phyloP scores from a whole-genome alignment of 78 protist genomes.

The Tieghemostelium lacteum region DNA sequence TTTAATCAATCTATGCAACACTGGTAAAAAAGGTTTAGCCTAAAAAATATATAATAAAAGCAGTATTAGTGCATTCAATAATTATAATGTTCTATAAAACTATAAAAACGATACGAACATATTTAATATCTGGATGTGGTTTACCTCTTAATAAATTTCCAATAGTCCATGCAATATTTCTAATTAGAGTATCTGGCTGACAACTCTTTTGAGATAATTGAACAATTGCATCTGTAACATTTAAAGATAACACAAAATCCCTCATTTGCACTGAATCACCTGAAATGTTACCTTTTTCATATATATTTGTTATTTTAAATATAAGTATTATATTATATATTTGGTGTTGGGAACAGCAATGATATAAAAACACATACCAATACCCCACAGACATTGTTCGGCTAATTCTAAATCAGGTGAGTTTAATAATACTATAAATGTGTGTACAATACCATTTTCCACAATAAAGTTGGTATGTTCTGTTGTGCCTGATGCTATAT shows the following conservation, averaged over 20 bases:
- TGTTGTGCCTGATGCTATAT: constrained; percentile 96
- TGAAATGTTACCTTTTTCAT: constrained; percentile 99
- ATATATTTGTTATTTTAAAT: too few species aligned
- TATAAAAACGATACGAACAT: too few species aligned
- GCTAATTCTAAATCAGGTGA: constrained; percentile 84
- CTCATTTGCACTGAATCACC: constrained; percentile 96
- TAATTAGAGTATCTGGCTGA: constrained; percentile 48
- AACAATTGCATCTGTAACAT: constrained; percentile 31
- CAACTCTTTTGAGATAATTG: neutral
- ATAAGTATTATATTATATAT: too few species aligned
- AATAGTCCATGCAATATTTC: constrained; percentile 98
- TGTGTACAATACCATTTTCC: constrained; percentile 90
- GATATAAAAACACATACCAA: too few species aligned
- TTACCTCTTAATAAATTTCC: constrained; percentile 83
- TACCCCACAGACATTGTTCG: constrained; percentile 99
- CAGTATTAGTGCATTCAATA: constrained; percentile 11
- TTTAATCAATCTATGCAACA: constrained; percentile 86
- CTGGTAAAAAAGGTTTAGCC: constrained; percentile 86
- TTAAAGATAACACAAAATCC: constrained; percentile 66
- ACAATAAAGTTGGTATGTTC: constrained; percentile 93
- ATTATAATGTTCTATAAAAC: too few species aligned
- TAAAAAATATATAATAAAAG: constrained; percentile 81
- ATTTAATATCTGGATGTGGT: constrained; percentile 66
- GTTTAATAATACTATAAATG: constrained; percentile 85
- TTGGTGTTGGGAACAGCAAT: too few species aligned